Evolutionary conservation across 345 rosid genomes (phyloP).

Genomic region (Eucalyptus pauciflora): DNA sequence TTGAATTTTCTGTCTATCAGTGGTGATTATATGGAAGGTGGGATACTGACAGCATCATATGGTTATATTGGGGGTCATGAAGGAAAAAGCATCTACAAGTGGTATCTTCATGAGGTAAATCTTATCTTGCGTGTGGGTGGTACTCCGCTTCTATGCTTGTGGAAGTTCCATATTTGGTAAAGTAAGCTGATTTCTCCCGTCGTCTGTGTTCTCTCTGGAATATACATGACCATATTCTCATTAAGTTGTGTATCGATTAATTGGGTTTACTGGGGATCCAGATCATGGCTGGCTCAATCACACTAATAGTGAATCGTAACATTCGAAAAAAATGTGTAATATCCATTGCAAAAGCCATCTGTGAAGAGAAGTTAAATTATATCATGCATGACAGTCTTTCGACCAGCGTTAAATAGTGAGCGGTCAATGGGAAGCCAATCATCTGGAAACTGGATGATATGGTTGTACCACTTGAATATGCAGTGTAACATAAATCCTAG

Average conservation of each 20-base stretch:
- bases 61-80: slow-evolving; percentile 97
- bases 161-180: not conserved
- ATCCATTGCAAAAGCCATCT: not conserved
- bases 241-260: not conserved
- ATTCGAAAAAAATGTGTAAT: not conserved
- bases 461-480: not conserved
- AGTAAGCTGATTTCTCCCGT: not conserved
- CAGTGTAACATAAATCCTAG: not conserved
- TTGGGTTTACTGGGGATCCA: not conserved
- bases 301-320: not conserved
- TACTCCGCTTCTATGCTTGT: not conserved
- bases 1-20: slow-evolving; percentile 86
- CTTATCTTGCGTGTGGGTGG: not conserved
- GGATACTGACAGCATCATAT: slow-evolving; percentile 82
- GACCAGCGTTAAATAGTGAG: not conserved
- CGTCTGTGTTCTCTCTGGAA: not conserved
- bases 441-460: not conserved
- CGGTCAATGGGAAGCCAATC: not conserved
- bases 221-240: not conserved
- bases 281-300: not conserved
- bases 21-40: slow-evolving; percentile 81
- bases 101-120: slow-evolving; percentile 91
- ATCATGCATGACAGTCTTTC: not conserved
- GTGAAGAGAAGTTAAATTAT: not conserved
- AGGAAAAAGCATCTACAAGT: slow-evolving; percentile 77